Evolutionary conservation across 192 early-diverging fungal genomes (phyloP).

Genomic region (Coemansia sp.): DNA sequence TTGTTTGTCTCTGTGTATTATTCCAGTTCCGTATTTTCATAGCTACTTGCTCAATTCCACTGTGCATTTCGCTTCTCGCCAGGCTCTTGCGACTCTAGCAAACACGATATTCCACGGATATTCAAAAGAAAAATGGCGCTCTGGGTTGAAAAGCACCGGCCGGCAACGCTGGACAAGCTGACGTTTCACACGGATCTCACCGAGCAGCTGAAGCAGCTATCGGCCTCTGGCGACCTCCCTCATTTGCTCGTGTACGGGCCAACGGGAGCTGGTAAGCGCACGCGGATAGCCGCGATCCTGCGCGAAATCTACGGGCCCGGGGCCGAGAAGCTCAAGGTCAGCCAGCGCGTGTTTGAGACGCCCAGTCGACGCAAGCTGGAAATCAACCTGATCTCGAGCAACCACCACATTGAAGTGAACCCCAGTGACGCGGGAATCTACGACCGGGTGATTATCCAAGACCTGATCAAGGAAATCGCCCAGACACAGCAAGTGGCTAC

Average conservation of each 20-base stretch:
- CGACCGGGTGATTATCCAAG: constrained; percentile 89
- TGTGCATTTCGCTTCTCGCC: no score
- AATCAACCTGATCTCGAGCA: constrained; percentile 84
- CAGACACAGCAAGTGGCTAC: constrained; percentile 92
- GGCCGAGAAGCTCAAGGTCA: constrained; percentile 93
- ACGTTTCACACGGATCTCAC: constrained; percentile 78
- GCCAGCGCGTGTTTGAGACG: constrained; percentile 78
- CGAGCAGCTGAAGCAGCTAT: constrained; percentile 69
- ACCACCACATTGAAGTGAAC: constrained; percentile 95
- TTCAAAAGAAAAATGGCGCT: constrained; percentile 48
- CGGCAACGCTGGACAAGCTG: constrained; percentile 75
- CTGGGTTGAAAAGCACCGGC: constrained; percentile 96
- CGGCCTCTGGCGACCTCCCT: constrained; percentile 81
- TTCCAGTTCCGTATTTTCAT: no score
- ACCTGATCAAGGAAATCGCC: constrained; percentile 94
- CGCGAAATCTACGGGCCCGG: constrained; percentile 85
- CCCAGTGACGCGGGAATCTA: constrained; percentile 96
- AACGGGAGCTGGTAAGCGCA: constrained; percentile 95
- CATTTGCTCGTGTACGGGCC: constrained; percentile 96
- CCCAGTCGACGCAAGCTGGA: constrained; percentile 83
- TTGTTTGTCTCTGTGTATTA: no score
- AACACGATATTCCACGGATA: neutral
- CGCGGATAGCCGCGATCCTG: constrained; percentile 81
- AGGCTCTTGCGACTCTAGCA: neutral
- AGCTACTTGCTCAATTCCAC: no score